These are phyloP conservation scores for Primulina huaijiensis DNA, from an alignment of 257 asterid species.

Conservation along the genomic window DNA sequence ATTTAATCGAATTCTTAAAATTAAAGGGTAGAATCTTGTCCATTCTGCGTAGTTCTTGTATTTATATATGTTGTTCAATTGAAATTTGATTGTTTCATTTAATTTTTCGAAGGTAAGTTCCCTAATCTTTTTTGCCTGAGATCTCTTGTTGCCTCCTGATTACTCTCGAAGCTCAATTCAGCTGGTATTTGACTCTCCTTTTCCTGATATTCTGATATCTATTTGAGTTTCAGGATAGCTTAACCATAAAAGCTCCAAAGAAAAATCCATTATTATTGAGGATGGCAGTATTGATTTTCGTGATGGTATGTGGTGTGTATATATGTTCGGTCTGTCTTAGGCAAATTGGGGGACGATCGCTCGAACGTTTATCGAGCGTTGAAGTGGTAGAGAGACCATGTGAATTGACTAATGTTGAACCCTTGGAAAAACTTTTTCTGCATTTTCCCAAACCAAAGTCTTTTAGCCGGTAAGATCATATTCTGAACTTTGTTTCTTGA, in stretches of 20 bases:
- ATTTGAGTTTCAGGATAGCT: slow-evolving; percentile 61
- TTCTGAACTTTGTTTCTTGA: slow-evolving; percentile 3
- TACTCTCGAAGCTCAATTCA: slow-evolving; percentile 13
- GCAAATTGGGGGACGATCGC: slow-evolving; percentile 48
- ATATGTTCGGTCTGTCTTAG: slow-evolving; percentile 68
- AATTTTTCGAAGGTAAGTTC: neutral
- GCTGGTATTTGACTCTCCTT: slow-evolving; percentile 19
- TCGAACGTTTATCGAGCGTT: slow-evolving; percentile 33
- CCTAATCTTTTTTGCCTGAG: neutral
- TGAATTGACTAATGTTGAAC: slow-evolving; percentile 39
- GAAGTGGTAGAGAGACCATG: slow-evolving; percentile 57
- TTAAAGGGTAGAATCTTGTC: neutral
- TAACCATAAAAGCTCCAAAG: slow-evolving; percentile 52
- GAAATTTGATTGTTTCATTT: neutral
- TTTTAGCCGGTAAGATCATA: slow-evolving; percentile 56
- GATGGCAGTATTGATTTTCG: slow-evolving; percentile 66
- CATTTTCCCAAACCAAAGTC: slow-evolving; percentile 83
- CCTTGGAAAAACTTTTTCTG: slow-evolving; percentile 53
- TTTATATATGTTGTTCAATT: neutral
- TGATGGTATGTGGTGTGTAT: slow-evolving; percentile 77
- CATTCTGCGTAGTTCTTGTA: slow-evolving; percentile 9
- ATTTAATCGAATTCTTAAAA: slow-evolving; percentile 16
- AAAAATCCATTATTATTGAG: slow-evolving; percentile 59
- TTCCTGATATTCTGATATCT: slow-evolving; percentile 21
- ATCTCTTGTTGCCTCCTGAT: slow-evolving; percentile 1